Percentiles rank a stretch among this genome's conserved stretches.
Conservation (phyloP, 495 filamentous ascomycete genomes). For the Lasiosphaeris hirsuta region DNA sequence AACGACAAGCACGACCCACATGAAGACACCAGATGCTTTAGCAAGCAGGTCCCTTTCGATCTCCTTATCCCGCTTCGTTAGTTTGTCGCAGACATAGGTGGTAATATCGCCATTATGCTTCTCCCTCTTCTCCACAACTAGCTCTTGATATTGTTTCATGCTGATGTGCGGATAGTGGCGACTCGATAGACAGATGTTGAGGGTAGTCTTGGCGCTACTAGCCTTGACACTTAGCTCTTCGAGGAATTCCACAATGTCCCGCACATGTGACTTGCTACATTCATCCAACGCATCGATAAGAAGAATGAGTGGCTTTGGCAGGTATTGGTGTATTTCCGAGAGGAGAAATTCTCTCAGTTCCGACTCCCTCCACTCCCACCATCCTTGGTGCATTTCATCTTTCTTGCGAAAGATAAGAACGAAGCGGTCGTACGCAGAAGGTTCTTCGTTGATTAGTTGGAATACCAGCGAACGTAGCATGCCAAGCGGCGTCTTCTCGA, state of each 20-base stretch:
- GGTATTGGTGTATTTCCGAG: too few species aligned
- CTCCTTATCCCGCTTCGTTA: not conserved
- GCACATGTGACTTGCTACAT: too few species aligned
- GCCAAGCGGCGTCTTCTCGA: conserved; percentile 43
- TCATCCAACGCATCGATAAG: too few species aligned
- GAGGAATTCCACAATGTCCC: too few species aligned
- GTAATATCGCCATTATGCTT: too few species aligned
- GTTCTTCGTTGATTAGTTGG: conserved; percentile 17
- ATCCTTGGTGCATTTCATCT: too few species aligned
- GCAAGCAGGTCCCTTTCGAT: conserved; percentile 2
- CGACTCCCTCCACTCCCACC: too few species aligned
- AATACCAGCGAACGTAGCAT: conserved; percentile 47
- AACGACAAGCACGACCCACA: conserved; percentile 38
- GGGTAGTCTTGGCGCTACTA: not conserved
- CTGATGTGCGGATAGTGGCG: conserved; percentile 34
- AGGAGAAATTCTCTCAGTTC: too few species aligned
- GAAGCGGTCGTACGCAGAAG: too few species aligned
- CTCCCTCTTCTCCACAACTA: conserved; percentile 9
- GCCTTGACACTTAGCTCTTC: not conserved
- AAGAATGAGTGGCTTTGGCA: too few species aligned
- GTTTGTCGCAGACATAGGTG: not conserved
- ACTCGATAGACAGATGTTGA: conserved; percentile 31
- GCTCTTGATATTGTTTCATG: conserved; percentile 8
- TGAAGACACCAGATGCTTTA: conserved; percentile 23
- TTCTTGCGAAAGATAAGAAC: too few species aligned